Evolutionary conservation across 257 asterid species (phyloP), one percentile per base, ranked within the genome.

Genomic region (Solanum sejunctum): DNA sequence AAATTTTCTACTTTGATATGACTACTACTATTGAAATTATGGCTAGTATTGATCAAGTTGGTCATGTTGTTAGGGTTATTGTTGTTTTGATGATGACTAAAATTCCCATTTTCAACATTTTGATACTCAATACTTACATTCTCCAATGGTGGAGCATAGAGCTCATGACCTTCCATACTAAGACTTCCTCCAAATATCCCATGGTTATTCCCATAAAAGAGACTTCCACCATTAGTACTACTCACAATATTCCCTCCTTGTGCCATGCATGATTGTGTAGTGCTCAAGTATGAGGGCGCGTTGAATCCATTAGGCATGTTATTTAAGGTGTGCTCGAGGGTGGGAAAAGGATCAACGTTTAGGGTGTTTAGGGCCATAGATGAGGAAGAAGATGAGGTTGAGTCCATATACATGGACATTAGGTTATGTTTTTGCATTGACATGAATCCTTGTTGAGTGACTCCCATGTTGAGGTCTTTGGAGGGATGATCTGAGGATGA

Each of bases 361-460:
- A 82, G 83, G 89, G 87, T 66, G 69, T 58, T 67, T 4, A 87
- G 88, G 80, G 91, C 85, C 83, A 88, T 63, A 63, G 91, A 86
- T 12, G 92, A 75, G 20, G 88, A 60, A 2, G 93, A 83, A 3
- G 93, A 84, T 0, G 87, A 83, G 52, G 66, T 64, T 8, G 92
- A 85, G 63, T 93, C 90, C 66, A 88, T 87, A 70, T 86, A 86
- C 87, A 89, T 84, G 61, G 89, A 88, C 84, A 87, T 85, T 84
- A 88, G 77, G 80, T 70, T 80, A 41, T 86, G 89, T 10, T 90
- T 88, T 54, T 89, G 92, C 84, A 87, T 86, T 81, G 90, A 84
- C 86, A 87, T 88, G 86, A 81, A 78, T 15, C 83, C 64, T 78
- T 55, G 72, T 78, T 55, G 72, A 56, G 82, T 60, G 26, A 28